These are phyloP conservation scores for Aspergillus sp. DNA, from an alignment of 2,329 filamentous ascomycete genomes.

Conservation along the genomic window DNA sequence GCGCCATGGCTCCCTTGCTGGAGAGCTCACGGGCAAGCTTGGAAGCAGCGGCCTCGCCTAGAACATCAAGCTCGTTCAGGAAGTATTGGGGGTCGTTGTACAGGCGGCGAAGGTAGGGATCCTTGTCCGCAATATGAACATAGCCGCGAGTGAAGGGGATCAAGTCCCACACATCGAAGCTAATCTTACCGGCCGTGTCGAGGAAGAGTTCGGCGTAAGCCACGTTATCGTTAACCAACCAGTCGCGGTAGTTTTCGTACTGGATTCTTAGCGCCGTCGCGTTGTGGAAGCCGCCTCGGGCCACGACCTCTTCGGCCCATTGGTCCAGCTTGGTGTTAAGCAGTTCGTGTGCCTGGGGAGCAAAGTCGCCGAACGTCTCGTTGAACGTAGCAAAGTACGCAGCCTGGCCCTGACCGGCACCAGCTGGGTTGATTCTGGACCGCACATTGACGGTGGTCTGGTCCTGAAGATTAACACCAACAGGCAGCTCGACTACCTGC, in stretches of 20 bases:
- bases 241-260: constrained; percentile 22
- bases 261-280: constrained; percentile 17
- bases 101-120: constrained; percentile 19
- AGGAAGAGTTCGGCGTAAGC: constrained; percentile 22
- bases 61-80: constrained; percentile 21
- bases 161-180: constrained; percentile 23
- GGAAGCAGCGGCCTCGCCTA: constrained; percentile 20
- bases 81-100: constrained; percentile 21
- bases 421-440: constrained; percentile 5
- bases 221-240: constrained; percentile 21
- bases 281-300: constrained; percentile 21
- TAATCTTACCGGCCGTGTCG: constrained; percentile 17
- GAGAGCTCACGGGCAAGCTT: constrained; percentile 20
- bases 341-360: constrained; percentile 9
- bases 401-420: constrained; percentile 20
- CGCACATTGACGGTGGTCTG: constrained; percentile 20
- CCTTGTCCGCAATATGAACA: constrained; percentile 14
- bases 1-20: constrained; percentile 10
- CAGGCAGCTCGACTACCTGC: constrained; percentile 19
- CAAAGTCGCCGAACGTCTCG: constrained; percentile 18
- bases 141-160: constrained; percentile 25
- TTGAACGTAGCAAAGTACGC: constrained; percentile 23
- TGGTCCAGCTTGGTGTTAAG: constrained; percentile 19
- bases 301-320: constrained; percentile 21
- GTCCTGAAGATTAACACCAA: constrained; percentile 26